Conservation (phyloP, 2,329 filamentous ascomycete species). For the Fusarium buxicola region DNA sequence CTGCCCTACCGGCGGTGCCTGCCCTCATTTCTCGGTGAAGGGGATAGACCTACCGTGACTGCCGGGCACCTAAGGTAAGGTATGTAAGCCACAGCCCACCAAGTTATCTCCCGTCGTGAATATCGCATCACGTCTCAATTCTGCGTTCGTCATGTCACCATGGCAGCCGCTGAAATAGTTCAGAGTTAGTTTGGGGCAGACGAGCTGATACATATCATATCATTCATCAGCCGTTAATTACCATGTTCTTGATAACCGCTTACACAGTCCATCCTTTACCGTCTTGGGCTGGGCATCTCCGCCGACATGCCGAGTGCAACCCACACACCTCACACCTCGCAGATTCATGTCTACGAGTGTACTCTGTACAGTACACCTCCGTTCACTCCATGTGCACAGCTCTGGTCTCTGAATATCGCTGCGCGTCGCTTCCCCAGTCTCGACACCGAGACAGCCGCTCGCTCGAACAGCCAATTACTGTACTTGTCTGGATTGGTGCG, state of each 20-base stretch:
- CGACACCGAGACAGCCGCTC: slow-evolving; percentile 18
- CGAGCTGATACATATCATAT: slow-evolving; percentile 31
- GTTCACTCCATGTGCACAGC: slow-evolving; percentile 4
- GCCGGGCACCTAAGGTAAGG: background rate
- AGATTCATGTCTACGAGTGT: background rate
- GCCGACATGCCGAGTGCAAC: slow-evolving; percentile 32
- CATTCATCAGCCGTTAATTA: slow-evolving; percentile 41
- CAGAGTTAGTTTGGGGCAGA: slow-evolving; percentile 1
- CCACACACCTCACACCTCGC: slow-evolving; percentile 34
- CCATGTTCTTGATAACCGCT: slow-evolving; percentile 39
- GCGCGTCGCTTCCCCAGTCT: slow-evolving; percentile 13
- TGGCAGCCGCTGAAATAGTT: slow-evolving; percentile 7
- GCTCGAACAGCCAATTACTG: slow-evolving; percentile 29
- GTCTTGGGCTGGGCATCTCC: slow-evolving; percentile 19
- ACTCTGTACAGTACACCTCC: background rate
- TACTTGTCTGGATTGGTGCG: slow-evolving; percentile 35
- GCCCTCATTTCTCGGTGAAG: slow-evolving; percentile 11
- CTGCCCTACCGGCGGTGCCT: slow-evolving; percentile 14
- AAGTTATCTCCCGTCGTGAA: slow-evolving; percentile 19
- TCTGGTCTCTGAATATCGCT: slow-evolving; percentile 27
- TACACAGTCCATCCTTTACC: slow-evolving; percentile 32
- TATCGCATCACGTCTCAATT: slow-evolving; percentile 20
- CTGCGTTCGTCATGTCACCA: slow-evolving; percentile 8
- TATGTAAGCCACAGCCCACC: slow-evolving; percentile 20
- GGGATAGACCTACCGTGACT: background rate